Base-by-base conservation (phyloP, 192 early-diverging fungal genomes). In the Umbelopsis isabellina region DNA sequence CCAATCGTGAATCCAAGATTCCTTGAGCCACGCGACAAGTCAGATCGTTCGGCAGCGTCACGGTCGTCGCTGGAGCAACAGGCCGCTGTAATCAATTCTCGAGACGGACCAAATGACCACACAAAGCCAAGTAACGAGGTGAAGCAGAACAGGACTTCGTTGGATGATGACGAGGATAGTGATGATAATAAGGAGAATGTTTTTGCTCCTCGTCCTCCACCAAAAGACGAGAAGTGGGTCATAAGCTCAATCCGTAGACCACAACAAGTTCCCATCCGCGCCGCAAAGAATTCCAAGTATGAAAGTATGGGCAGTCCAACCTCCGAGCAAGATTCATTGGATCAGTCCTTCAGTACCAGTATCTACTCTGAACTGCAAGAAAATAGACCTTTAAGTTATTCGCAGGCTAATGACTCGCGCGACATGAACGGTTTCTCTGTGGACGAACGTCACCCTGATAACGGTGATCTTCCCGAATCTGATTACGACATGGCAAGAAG, bases 211-310 rank as follows among this genome's bases (percentile, higher is more conserved):
- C 66, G 75, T 22, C 22, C 72, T 7, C 68, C 68, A 0, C 68
- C 76, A 21, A 69, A 55, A 23, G 71, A 72, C 41, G 76, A 78
- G 33, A 78, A 78, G 70, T 78, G 76, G 76, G 65, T 78, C 4
- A 78, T 78, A 27, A 73, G 72, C 12, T 78, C 76, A 44, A 69
- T 78, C 37, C 71, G 76, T 13, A 69, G 68, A 47, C 72, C 76
- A 16, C 76, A 78, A 41, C 53, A 66, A 21, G 49, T 78, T 22
- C 76, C 76, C 9, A 64, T 78, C 7, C 46, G 68, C 9, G 27
- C 65, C 9, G 27, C 65, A 8, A 8, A 45, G 1, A 68, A 77
- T 25, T 67, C 71, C 1, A 52, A 37, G 25, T 72, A 69, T 22
- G 71, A 72, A 18, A 35, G 16, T 8, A 30, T 61, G 18, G n/a